Conservation (phyloP, 2,329 filamentous ascomycete genomes). For the Cladophialophora carrionii region DNA sequence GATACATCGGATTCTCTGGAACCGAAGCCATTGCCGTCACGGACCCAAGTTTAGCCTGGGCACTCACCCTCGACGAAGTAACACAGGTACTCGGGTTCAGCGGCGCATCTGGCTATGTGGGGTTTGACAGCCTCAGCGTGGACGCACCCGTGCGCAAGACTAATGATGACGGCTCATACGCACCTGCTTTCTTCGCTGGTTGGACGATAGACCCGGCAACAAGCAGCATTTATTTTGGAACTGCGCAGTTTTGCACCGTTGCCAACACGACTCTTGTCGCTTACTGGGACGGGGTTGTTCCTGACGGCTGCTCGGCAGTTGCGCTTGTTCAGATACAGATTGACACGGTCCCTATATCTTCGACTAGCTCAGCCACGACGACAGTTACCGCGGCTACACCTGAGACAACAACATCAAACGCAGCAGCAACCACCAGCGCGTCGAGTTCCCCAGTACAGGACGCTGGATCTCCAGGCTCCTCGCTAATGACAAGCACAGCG, state of each 20-base stretch:
- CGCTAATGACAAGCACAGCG: background rate
- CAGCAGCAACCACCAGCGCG: background rate
- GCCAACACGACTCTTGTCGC: slow-evolving; percentile 12
- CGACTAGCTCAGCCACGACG: background rate
- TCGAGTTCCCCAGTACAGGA: background rate
- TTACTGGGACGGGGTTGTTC: slow-evolving; percentile 16
- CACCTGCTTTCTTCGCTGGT: slow-evolving; percentile 7
- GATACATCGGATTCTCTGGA: slow-evolving; percentile 21
- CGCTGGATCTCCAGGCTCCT: background rate
- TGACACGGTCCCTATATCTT: background rate
- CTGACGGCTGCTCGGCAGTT: slow-evolving; percentile 14
- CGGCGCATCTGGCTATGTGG: slow-evolving; percentile 12
- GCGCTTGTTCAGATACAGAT: slow-evolving; percentile 1
- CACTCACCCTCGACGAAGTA: background rate
- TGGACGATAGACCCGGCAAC: slow-evolving; percentile 11
- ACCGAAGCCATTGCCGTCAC: slow-evolving; percentile 21
- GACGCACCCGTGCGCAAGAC: slow-evolving; percentile 10
- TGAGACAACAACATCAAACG: background rate
- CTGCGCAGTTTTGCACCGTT: slow-evolving; percentile 13
- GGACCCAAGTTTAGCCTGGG: slow-evolving; percentile 11
- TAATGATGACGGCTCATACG: slow-evolving; percentile 17
- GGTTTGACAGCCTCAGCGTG: slow-evolving; percentile 15
- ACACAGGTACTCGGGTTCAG: slow-evolving; percentile 19
- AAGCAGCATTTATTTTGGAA: slow-evolving; percentile 8
- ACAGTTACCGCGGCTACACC: background rate